Percentiles rank a stretch among this genome's conserved stretches.
Conservation (phyloP, 2,329 filamentous ascomycete genomes). For the Ascochyta clinopodiicola region DNA sequence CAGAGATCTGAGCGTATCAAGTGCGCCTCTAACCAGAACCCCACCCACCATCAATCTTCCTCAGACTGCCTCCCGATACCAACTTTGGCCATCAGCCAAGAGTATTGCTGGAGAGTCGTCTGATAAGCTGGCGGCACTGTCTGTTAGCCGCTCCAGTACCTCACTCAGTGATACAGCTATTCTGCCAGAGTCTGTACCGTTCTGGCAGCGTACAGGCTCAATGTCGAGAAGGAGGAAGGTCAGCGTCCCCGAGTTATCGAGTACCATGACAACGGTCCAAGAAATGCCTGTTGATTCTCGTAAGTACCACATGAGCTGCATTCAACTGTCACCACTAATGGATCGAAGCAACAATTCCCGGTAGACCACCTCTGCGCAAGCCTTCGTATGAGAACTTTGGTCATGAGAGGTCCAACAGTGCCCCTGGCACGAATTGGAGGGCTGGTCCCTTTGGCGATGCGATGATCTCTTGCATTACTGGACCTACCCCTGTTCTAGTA, state of each 20-base stretch:
- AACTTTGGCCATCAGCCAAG: conserved; percentile 46
- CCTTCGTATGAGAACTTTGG: conserved; percentile 42
- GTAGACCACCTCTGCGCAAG: conserved; percentile 48
- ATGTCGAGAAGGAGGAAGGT: conserved; percentile 50
- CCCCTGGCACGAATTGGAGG: conserved; percentile 48
- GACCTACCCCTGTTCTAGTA: conserved; percentile 37
- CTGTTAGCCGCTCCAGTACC: conserved; percentile 47
- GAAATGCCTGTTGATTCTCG: conserved; percentile 49
- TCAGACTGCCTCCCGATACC: conserved; percentile 41
- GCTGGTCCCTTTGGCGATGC: conserved; percentile 50
- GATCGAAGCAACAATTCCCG: conserved; percentile 48
- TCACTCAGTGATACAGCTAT: conserved; percentile 51
- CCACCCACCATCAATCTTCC: conserved; percentile 38
- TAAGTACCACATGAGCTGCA: conserved; percentile 29
- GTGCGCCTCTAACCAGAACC: conserved; percentile 30
- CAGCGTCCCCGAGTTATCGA: conserved; percentile 49
- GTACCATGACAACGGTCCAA: conserved; percentile 49
- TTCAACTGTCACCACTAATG: conserved; percentile 20
- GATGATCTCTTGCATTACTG: conserved; percentile 48
- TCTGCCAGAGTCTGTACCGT: conserved; percentile 37
- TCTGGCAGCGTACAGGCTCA: conserved; percentile 47
- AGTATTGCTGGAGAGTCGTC: conserved; percentile 37
- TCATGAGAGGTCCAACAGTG: conserved; percentile 50
- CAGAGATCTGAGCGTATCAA: conserved; percentile 28
- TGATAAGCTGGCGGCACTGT: conserved; percentile 47